Base-by-base conservation (phyloP, 495 filamentous ascomycete species). In the Neurospora discreta region DNA sequence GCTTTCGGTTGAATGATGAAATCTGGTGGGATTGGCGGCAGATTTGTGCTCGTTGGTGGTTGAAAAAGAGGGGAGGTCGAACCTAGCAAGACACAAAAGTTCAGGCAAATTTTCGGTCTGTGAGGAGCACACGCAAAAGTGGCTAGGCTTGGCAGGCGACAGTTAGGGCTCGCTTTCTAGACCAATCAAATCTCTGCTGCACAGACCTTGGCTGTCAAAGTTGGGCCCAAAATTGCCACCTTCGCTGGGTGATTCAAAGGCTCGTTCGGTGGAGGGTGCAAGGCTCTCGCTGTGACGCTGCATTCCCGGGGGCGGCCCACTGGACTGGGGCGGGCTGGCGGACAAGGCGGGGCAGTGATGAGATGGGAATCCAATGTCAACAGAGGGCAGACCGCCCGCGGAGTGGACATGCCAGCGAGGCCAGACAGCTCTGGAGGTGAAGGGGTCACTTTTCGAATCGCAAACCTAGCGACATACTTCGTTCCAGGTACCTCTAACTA, bases 1-100 rank as follows among this genome's bases (percentile, higher is more conserved):
- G 84, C 80, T 71, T 78, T 76, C 75, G 74, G 79, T 81, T 82
- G 79, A 75, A 81, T 84, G 81, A 79, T 79, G 78, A 83, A 82
- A 81, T 80, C 78, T 78, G 78, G 74, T 75, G 74, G 71, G 43
- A 68, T 75, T 78, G 77, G 78, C 75, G 77, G 78, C 82, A 84
- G 82, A 84, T 80, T 83, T 78, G 77, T 77, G 81, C 81, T 84
- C 81, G 83, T 79, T 73, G 80, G 75, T 76, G 79, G 74, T 78
- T 73, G 72, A 71, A 68, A 76, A 76, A 71, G 78, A 78, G 73
- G 78, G 76, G 77, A 77, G 75, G 73, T 78, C 74, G 73, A 76
- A 77, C 74, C 75, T 73, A 74, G 74, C 77, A 72, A 58, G 73
- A 73, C 74, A 70, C 71, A 74, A 74, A 79, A 78, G 71, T 76